These are phyloP conservation scores for Trematosphaeria pertusa DNA, from an alignment of 2,329 filamentous ascomycete species.

Conservation along the genomic window DNA sequence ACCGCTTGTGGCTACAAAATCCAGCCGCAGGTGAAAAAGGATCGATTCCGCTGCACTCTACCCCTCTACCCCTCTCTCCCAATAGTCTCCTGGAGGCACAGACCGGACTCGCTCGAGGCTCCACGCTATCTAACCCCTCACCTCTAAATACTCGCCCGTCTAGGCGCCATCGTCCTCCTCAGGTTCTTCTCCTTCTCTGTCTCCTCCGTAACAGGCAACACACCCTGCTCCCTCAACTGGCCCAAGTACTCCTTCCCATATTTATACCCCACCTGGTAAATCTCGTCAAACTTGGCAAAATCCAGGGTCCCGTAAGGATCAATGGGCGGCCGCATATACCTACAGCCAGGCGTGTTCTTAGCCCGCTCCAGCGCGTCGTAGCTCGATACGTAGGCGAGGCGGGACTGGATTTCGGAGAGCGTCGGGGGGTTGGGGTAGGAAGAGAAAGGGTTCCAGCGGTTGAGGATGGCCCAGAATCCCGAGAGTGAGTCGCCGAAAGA, in stretches of 20 bases:
- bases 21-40: no score
- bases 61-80: no score
- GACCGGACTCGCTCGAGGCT: no score
- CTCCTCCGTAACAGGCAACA: slow-evolving; percentile 65
- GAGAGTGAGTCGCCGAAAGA: slow-evolving; percentile 92
- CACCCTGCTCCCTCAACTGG: slow-evolving; percentile 77
- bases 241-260: slow-evolving; percentile 84
- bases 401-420: slow-evolving; percentile 91
- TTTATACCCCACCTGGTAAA: slow-evolving; percentile 86
- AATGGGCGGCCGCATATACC: slow-evolving; percentile 96
- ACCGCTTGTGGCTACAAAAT: no score
- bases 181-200: slow-evolving; percentile 60
- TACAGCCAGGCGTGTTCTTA: slow-evolving; percentile 86
- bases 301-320: slow-evolving; percentile 93
- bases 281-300: slow-evolving; percentile 97
- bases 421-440: slow-evolving; percentile 90
- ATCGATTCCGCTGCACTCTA: no score
- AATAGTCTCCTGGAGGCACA: no score
- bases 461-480: slow-evolving; percentile 92
- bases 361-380: slow-evolving; percentile 94
- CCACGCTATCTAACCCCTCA: no score
- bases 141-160: slow-evolving; percentile 54
- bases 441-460: slow-evolving; percentile 97
- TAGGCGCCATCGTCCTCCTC: slow-evolving; percentile 59
- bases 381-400: slow-evolving; percentile 92